These are phyloP conservation scores for Neospermospora avenae DNA, from an alignment of 2,329 filamentous ascomycete genomes.

Conservation along the genomic window DNA sequence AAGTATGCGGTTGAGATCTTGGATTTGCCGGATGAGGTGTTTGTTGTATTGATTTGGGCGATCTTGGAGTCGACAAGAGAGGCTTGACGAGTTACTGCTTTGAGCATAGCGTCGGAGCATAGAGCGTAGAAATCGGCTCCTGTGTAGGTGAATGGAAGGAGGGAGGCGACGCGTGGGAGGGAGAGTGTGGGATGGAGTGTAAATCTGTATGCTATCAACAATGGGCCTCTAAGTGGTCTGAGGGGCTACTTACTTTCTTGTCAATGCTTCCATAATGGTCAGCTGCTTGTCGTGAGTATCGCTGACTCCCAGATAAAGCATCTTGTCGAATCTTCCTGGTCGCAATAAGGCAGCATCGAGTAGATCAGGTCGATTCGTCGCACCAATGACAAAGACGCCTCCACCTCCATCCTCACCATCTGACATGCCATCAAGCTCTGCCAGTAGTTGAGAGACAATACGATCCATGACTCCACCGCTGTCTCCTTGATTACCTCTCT, in stretches of 20 bases:
- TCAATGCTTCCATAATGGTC: slow-evolving; percentile 90
- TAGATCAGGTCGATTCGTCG: slow-evolving; percentile 90
- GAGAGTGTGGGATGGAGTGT: slow-evolving; percentile 77
- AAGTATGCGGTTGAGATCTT: slow-evolving; percentile 81
- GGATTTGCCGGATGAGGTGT: slow-evolving; percentile 29
- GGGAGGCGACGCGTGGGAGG: slow-evolving; percentile 68
- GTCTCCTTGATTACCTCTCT: slow-evolving; percentile 94
- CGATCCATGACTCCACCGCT: slow-evolving; percentile 98
- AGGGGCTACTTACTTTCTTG: slow-evolving; percentile 68
- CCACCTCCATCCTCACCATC: slow-evolving; percentile 77
- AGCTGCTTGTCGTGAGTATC: slow-evolving; percentile 97
- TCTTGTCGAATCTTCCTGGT: slow-evolving; percentile 94
- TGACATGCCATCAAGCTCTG: slow-evolving; percentile 97
- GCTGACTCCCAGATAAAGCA: slow-evolving; percentile 94
- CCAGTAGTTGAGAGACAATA: slow-evolving; percentile 90
- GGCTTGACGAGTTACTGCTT: slow-evolving; percentile 91
- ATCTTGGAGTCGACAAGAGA: slow-evolving; percentile 81
- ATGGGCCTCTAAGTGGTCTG: neutral
- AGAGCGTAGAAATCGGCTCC: slow-evolving; percentile 96
- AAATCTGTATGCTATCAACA: slow-evolving; percentile 59
- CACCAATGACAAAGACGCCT: slow-evolving; percentile 94
- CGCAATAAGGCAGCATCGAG: slow-evolving; percentile 86
- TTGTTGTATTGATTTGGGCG: slow-evolving; percentile 56
- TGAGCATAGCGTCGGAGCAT: slow-evolving; percentile 97
- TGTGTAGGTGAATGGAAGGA: slow-evolving; percentile 91